phyloP scores from a whole-genome alignment of 2,329 filamentous ascomycete species.

The Dothideomycetes sp. region DNA sequence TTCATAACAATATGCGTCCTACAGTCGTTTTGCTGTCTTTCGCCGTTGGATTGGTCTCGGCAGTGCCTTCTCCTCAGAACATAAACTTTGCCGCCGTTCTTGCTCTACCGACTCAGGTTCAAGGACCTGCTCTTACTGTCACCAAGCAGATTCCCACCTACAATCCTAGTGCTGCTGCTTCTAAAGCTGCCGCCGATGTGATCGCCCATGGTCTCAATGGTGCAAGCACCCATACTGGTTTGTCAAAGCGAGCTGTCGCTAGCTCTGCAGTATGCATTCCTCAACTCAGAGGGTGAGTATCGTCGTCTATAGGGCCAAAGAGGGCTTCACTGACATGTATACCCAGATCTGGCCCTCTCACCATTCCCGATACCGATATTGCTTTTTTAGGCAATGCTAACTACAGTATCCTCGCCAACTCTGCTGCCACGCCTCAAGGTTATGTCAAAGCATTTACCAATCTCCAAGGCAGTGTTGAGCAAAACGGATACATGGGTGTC shows the following conservation, averaged over 20 bases:
- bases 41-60: conserved; percentile 12
- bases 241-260: background rate
- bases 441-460: conserved; percentile 22
- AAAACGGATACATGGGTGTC: conserved; percentile 23
- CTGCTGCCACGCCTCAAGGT: conserved; percentile 20
- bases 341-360: conserved; percentile 16
- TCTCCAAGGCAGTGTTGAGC: conserved; percentile 13
- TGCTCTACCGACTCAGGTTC: conserved; percentile 13
- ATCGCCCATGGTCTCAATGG: background rate
- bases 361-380: conserved; percentile 25
- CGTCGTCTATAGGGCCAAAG: too few relatives aligned
- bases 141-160: conserved; percentile 11
- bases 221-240: background rate
- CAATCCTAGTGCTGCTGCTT: conserved; percentile 8
- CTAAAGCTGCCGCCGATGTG: conserved; percentile 3
- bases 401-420: conserved; percentile 18
- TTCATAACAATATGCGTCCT: conserved; percentile 13
- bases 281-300: conserved; percentile 15
- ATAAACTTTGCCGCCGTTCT: conserved; percentile 19
- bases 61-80: conserved; percentile 16
- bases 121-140: conserved; percentile 10
- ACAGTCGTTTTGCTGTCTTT: conserved; percentile 13
- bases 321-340: too few relatives aligned
- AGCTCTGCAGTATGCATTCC: conserved; percentile 16
- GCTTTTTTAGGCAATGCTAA: conserved; percentile 21